Percentiles rank a stretch among this genome's conserved stretches.
These are phyloP conservation scores for Mucor piriformis DNA, from an alignment of 371 early-diverging fungal species.

Conservation along the genomic window DNA sequence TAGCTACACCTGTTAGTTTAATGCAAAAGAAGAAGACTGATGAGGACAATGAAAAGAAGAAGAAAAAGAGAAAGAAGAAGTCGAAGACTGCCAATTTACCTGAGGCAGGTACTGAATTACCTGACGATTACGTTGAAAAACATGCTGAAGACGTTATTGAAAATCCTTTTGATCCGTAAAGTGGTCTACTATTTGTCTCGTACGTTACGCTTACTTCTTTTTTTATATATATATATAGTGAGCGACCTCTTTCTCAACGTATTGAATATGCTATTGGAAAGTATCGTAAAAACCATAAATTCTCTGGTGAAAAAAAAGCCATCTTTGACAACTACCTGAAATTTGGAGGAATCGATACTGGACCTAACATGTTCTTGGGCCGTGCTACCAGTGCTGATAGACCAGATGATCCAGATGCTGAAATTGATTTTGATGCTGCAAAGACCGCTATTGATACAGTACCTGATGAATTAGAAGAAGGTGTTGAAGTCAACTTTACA, in stretches of 20 bases:
- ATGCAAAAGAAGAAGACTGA: constrained; percentile 9
- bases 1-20: constrained; percentile 40
- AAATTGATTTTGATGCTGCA: constrained; percentile 53
- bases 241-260: constrained; percentile 48
- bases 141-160: constrained; percentile 49
- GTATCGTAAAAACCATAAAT: constrained; percentile 60
- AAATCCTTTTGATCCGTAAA: constrained; percentile 48
- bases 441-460: constrained; percentile 48
- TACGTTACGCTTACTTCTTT: not conserved
- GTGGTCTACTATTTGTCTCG: not conserved
- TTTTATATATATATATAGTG: constrained; percentile 23
- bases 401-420: constrained; percentile 44
- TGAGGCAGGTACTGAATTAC: constrained; percentile 54
- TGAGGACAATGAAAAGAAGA: constrained; percentile 34
- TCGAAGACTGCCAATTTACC: constrained; percentile 49
- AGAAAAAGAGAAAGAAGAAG: constrained; percentile 64
- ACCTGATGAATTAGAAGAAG: constrained; percentile 53
- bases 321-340: constrained; percentile 58
- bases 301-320: constrained; percentile 35
- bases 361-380: constrained; percentile 60
- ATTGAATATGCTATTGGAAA: constrained; percentile 62
- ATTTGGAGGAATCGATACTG: constrained; percentile 59
- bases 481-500: constrained; percentile 49
- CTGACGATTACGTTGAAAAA: constrained; percentile 41
- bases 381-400: constrained; percentile 41